Evolutionary conservation across 1,284 basidiomycete genomes (phyloP).

Genomic region (Leucoagaricus sp.): DNA sequence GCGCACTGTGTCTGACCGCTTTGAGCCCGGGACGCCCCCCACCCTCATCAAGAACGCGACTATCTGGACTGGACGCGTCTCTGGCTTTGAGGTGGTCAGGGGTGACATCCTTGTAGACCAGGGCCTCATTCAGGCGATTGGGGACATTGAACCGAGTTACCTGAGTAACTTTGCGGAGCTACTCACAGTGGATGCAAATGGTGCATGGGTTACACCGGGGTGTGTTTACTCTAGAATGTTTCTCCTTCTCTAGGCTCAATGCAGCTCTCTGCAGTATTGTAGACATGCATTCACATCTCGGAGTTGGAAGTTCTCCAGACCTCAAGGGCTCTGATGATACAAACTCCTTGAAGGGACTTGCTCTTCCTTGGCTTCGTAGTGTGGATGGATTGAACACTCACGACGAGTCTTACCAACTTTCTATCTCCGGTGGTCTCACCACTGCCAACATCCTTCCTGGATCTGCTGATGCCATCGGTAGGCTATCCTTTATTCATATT

Average conservation of each 20-base stretch:
- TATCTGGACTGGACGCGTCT: constrained; percentile 79
- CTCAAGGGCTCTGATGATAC: constrained; percentile 52
- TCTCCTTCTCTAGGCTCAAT: background rate
- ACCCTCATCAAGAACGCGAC: constrained; percentile 78
- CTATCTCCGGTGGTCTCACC: constrained; percentile 49
- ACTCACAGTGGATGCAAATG: constrained; percentile 39
- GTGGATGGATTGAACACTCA: constrained; percentile 52
- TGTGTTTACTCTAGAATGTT: constrained; percentile 20
- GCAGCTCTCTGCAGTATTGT: constrained; percentile 47
- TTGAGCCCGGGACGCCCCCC: constrained; percentile 60
- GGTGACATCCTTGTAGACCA: constrained; percentile 60
- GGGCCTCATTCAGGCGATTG: constrained; percentile 57
- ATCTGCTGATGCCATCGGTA: constrained; percentile 62
- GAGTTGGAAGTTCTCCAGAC: constrained; percentile 58
- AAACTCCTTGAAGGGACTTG: constrained; percentile 47
- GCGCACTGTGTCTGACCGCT: constrained; percentile 69
- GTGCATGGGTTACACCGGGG: constrained; percentile 68
- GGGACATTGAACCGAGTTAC: constrained; percentile 39
- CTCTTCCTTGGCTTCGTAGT: constrained; percentile 53
- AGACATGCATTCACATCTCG: constrained; percentile 79
- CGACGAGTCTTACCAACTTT: constrained; percentile 46
- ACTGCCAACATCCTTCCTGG: constrained; percentile 48
- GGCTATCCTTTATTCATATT: background rate
- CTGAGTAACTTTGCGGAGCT: constrained; percentile 32
- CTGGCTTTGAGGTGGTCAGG: constrained; percentile 63